A percentile compares a stretch with the other conserved stretches of the same genome.
These are phyloP conservation scores for Gossypium schwendimanii DNA, from an alignment of 441 rosid species.

Conservation along the genomic window DNA sequence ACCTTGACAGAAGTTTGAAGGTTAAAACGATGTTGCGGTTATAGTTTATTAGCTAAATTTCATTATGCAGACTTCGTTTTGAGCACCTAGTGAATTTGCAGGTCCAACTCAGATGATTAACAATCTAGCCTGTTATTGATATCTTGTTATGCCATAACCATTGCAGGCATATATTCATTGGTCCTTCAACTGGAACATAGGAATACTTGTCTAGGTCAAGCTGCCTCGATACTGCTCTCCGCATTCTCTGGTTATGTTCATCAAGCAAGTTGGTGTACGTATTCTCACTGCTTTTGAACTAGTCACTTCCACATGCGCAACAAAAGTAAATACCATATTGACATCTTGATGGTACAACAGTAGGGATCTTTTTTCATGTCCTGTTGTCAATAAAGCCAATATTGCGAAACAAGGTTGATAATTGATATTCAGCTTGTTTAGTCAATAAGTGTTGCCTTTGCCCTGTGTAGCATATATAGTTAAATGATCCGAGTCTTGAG, in stretches of 20 bases:
- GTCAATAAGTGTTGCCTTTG: neutral
- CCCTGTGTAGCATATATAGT: neutral
- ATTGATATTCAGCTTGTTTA: neutral
- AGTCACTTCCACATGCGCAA: neutral
- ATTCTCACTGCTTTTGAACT: neutral
- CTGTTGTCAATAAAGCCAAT: neutral
- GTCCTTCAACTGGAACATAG: neutral
- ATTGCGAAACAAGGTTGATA: neutral
- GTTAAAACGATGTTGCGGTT: slow-evolving; percentile 2
- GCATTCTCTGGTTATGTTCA: neutral
- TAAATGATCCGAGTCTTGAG: neutral
- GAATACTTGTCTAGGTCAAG: neutral
- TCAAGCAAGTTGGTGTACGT: neutral
- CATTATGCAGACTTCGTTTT: neutral
- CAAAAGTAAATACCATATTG: neutral
- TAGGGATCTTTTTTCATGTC: neutral
- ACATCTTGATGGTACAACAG: neutral
- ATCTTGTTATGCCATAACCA: neutral
- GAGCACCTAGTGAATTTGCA: neutral
- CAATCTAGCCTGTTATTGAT: neutral
- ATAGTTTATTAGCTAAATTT: neutral
- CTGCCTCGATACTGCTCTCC: neutral
- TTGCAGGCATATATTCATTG: slow-evolving; percentile 4
- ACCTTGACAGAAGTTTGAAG: slow-evolving; percentile 13
- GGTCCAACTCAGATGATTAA: neutral